Evolutionary conservation across 2,329 filamentous ascomycete genomes (phyloP), one percentile per base, ranked within the genome.

Genomic region (Venturia carpophila): DNA sequence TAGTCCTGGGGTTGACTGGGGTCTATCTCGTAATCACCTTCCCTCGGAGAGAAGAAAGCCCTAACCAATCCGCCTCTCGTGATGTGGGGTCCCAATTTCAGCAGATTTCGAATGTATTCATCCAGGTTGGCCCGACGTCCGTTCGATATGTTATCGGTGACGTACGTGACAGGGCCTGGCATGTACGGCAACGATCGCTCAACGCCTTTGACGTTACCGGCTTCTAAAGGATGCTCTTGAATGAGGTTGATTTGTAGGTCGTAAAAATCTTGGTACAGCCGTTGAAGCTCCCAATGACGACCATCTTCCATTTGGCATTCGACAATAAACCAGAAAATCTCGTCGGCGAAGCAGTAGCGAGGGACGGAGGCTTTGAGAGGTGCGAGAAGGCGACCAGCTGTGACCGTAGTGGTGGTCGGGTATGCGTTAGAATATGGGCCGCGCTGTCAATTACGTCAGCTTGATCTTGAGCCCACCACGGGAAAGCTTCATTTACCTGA

Each of bases 261-360:
- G 78, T 97, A 99, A 74, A 99, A 99, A 78, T 97, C 94, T 75
- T 97, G 92, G 73, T 99, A 99, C 73, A 96, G 94, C 68, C 94
- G 87, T 47, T 91, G 93, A 62, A 99, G 79, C 74, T 97, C 92
- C 92, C 92, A 97, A 73, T 90, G 88, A 60, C 90, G 84, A 60
- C 92, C 92, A 73, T 97, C 92, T 72, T 96, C 91, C 75, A 97
- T 85, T 71, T 88, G 84, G 30, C 90, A 91, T 75, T 97, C 92
- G 66, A 99, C 93, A 64, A 97, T 90, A 73, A 97, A 99, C 91
- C 94, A 97, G 77, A 97, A 97, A 75, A 97, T 97, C 70, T 97
- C 92, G 73, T 97, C 93, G 67, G 92, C 91, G 72, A 95, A 97
- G 75, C 91, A 96, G 78, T 96, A 97, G 67, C 91, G 84, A 19